Evolutionary conservation across 345 rosid genomes (phyloP).

Genomic region (Populus alba): DNA sequence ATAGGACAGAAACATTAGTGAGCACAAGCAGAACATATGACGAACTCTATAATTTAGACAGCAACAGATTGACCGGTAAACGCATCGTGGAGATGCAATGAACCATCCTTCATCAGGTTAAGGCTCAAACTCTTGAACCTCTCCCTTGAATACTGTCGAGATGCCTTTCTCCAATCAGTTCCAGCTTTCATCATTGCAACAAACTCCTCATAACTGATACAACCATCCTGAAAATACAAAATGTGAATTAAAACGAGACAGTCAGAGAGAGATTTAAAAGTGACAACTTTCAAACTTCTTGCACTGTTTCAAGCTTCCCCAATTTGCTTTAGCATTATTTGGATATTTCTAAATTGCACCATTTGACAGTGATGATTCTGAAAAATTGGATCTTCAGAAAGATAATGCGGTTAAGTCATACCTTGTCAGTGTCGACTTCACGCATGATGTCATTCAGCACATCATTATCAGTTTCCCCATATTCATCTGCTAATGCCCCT

Average conservation of each 20-base stretch:
- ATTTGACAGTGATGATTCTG: neutral
- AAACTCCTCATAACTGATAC: constrained; percentile 89
- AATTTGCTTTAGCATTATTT: neutral
- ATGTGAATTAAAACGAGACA: neutral
- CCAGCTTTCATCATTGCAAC: constrained; percentile 98
- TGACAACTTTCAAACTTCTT: neutral
- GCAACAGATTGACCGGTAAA: constrained; percentile 71
- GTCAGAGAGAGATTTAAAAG: neutral
- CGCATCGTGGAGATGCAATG: constrained; percentile 84
- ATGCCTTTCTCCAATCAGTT: constrained; percentile 99
- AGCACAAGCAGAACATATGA: constrained; percentile 17
- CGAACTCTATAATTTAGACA: constrained; percentile 37
- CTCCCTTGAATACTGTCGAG: constrained; percentile 94
- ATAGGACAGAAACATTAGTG: constrained; percentile 7
- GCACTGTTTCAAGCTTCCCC: neutral
- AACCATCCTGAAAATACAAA: constrained; percentile 58
- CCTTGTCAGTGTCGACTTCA: constrained; percentile 97
- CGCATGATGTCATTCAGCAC: constrained; percentile 81
- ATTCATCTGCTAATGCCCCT: constrained; percentile 71
- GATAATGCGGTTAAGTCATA: constrained; percentile 16
- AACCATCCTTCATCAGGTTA: constrained; percentile 95
- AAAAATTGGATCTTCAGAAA: neutral
- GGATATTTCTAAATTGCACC: neutral
- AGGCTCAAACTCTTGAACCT: constrained; percentile 93
- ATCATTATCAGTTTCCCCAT: constrained; percentile 60